A percentile compares a stretch with the other conserved stretches of the same genome.
These are phyloP conservation scores for Fusarium euwallaceae DNA, from an alignment of 2,329 filamentous ascomycete genomes.

Conservation along the genomic window DNA sequence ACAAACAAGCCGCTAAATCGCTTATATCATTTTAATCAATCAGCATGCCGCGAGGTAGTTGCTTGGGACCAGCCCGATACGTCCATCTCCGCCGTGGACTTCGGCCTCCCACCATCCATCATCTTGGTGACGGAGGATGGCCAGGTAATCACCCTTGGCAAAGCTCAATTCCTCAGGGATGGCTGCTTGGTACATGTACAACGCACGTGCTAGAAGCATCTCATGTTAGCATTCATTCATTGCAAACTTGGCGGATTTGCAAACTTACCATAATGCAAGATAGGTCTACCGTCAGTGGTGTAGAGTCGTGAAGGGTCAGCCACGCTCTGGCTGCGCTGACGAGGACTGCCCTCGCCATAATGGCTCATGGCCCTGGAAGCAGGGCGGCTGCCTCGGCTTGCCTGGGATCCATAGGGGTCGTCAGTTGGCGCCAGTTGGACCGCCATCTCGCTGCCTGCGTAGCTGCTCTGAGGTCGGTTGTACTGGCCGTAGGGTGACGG, in stretches of 20 bases:
- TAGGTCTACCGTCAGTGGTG: constrained; percentile 86
- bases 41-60: constrained; percentile 73
- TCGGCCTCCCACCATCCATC: constrained; percentile 99
- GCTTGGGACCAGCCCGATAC: constrained; percentile 73
- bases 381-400: constrained; percentile 65
- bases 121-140: constrained; percentile 90
- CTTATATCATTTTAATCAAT: constrained; percentile 30
- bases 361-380: constrained; percentile 67
- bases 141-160: constrained; percentile 89
- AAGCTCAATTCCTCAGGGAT: constrained; percentile 97
- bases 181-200: constrained; percentile 94
- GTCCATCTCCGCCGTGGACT: constrained; percentile 77
- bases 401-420: constrained; percentile 70
- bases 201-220: constrained; percentile 77
- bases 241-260: not conserved
- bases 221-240: constrained; percentile 36
- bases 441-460: constrained; percentile 70
- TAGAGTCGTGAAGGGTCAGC: constrained; percentile 86
- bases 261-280: constrained; percentile 92
- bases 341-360: constrained; percentile 64
- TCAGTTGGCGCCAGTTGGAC: constrained; percentile 74
- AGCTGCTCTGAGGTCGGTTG: constrained; percentile 65
- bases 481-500: constrained; percentile 63
- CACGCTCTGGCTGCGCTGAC: constrained; percentile 83
- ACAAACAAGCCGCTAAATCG: constrained; percentile 20